Evolutionary conservation across 345 rosid species (phyloP), one percentile per base, ranked within the genome.

Genomic region (Tarenaya hassleriana): DNA sequence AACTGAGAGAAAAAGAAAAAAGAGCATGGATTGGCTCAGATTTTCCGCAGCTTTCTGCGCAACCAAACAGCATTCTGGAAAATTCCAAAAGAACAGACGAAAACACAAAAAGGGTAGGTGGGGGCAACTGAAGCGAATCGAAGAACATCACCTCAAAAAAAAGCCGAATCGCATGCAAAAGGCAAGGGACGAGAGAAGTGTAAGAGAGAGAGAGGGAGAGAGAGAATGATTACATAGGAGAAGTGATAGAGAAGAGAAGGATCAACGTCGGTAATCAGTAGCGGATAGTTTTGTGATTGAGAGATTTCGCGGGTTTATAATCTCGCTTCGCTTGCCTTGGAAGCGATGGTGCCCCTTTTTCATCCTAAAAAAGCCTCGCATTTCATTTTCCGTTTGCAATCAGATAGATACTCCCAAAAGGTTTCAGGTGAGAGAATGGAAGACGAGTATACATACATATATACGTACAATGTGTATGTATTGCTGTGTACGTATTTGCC

Each of bases 91-190:
- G 11, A 52, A 45, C 16, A 27, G 47, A 24, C 9, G 0, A 18
- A 32, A 11, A 27, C 15, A 10, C 8, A 24, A 55, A 27, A 31
- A 47, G n/a, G 11, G 20, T 32, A 41, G 19, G 16, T 35, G 34
- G 18, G 47, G 56, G 67, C 69, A n/a, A n/a, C 72, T 55, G 53
- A 27, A 49, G 54, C 42, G 61, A 61, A 67, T 56, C 63, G 65
- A 57, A 50, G 34, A 56, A 56, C 73, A 64, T 63, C 68, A 32
- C 45, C 41, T 55, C 37, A 41, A n/a, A 33, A 34, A 32, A 8
- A 5, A 21, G 7, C 37, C 0, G 47, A 43, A 35, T 13, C 16
- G 43, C 17, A 41, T 13, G 42, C 41, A 55, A 39, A 39, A 24
- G 38, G n/a, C 27, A 52, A 33, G 24, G 16, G 51, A 56, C 42